A percentile compares a stretch with the other conserved stretches of the same genome.
Evolutionary conservation across 73 alveolate species (phyloP).

Genomic region (Paramecium primaurelia): DNA sequence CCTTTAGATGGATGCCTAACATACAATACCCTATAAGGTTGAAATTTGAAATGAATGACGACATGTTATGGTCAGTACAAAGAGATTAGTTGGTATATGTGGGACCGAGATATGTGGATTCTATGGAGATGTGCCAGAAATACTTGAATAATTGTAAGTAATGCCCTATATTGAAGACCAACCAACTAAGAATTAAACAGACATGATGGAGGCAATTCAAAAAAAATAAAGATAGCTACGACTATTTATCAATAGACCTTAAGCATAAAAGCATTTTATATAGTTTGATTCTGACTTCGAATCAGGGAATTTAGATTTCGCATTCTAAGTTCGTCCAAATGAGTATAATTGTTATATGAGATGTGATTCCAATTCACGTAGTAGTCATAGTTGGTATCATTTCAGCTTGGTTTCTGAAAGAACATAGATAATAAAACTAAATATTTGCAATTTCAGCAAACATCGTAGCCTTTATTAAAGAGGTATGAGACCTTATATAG

Average conservation of each 20-base stretch:
- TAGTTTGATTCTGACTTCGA: slow-evolving; percentile 64
- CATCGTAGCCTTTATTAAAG: slow-evolving; percentile 46
- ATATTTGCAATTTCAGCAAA: slow-evolving; percentile 64
- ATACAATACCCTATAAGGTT: not conserved
- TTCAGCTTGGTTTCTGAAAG: slow-evolving; percentile 78
- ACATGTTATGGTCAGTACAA: not conserved
- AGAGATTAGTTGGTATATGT: not conserved
- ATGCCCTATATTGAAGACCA: not conserved
- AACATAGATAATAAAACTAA: slow-evolving; percentile 18
- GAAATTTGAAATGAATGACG: not conserved
- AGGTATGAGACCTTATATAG: slow-evolving; percentile 59
- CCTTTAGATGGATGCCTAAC: slow-evolving; percentile 27
- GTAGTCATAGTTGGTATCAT: slow-evolving; percentile 94
- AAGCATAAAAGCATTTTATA: not conserved
- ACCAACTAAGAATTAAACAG: not conserved
- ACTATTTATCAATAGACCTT: not conserved
- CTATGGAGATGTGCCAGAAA: not conserved
- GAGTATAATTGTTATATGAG: slow-evolving; percentile 87
- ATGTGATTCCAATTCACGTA: slow-evolving; percentile 94
- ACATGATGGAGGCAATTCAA: slow-evolving; percentile 13
- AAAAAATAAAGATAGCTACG: not conserved
- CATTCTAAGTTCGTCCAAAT: slow-evolving; percentile 64
- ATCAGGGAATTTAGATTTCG: slow-evolving; percentile 86
- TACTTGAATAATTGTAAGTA: not conserved
- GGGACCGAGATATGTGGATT: not conserved